phyloP scores from a whole-genome alignment of 208 protist species.

The Acanthamoeba castellanii region DNA sequence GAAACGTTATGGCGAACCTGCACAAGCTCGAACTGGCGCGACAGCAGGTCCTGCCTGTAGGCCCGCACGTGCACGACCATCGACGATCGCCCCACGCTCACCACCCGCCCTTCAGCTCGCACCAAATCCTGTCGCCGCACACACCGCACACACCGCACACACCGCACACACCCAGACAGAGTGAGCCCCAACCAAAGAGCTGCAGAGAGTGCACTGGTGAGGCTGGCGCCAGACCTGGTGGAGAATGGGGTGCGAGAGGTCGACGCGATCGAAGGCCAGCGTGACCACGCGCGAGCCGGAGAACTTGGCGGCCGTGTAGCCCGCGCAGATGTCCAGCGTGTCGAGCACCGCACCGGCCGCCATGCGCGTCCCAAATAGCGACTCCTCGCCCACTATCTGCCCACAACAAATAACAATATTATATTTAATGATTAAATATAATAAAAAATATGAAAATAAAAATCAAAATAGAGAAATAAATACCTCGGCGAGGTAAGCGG shows the following conservation, averaged over 20 bases:
- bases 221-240: neutral
- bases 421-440: neutral
- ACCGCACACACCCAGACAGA: neutral
- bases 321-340: constrained; percentile 32
- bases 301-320: constrained; percentile 30
- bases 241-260: constrained; percentile 60
- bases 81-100: constrained; percentile 53
- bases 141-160: too few relatives aligned
- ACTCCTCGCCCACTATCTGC: constrained; percentile 64
- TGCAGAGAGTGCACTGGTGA: neutral
- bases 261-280: constrained; percentile 65
- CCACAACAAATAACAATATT: neutral
- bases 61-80: constrained; percentile 60
- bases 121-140: constrained; percentile 9
- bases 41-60: constrained; percentile 47
- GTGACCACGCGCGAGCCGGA: constrained; percentile 62
- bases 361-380: constrained; percentile 55
- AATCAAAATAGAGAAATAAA: neutral
- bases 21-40: constrained; percentile 44
- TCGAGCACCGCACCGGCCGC: constrained; percentile 6
- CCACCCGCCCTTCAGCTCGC: constrained; percentile 45
- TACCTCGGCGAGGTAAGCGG: constrained; percentile 17
- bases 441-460: neutral
- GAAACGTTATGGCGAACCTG: neutral
- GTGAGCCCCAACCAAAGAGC: neutral